phyloP scores from a whole-genome alignment of 345 rosid genomes.

The Toxicodendron radicans region DNA sequence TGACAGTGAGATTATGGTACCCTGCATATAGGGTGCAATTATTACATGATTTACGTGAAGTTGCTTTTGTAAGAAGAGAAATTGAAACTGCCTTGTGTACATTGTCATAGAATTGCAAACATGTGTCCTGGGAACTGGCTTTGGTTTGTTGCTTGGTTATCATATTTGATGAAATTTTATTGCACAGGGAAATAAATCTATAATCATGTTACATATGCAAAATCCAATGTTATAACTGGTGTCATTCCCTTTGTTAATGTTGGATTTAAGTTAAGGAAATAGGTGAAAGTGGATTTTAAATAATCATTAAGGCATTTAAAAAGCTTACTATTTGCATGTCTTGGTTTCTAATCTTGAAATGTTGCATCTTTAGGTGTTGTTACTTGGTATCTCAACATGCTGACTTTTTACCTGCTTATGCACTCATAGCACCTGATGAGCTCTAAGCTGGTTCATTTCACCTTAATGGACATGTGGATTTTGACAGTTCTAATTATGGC shows the following conservation, averaged over 20 bases:
- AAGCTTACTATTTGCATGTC: not conserved
- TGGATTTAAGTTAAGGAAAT: not conserved
- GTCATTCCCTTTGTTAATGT: not conserved
- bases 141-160: not conserved
- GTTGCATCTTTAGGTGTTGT: too few species aligned
- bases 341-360: not conserved
- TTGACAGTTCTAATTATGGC: not conserved
- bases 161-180: not conserved
- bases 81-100: not conserved
- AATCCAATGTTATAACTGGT: not conserved
- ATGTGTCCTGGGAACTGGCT: not conserved
- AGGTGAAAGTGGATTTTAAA: not conserved
- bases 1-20: not conserved
- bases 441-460: not conserved
- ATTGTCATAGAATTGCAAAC: not conserved
- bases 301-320: not conserved
- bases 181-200: not conserved
- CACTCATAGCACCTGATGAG: not conserved
- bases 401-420: too few species aligned
- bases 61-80: not conserved
- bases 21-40: not conserved
- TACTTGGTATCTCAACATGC: too few species aligned
- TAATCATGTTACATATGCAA: not conserved
- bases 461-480: not conserved
- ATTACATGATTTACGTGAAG: not conserved